These are phyloP conservation scores for Kluyveromyces siamensis DNA, from an alignment of 805 yeast genomes.

Conservation along the genomic window DNA sequence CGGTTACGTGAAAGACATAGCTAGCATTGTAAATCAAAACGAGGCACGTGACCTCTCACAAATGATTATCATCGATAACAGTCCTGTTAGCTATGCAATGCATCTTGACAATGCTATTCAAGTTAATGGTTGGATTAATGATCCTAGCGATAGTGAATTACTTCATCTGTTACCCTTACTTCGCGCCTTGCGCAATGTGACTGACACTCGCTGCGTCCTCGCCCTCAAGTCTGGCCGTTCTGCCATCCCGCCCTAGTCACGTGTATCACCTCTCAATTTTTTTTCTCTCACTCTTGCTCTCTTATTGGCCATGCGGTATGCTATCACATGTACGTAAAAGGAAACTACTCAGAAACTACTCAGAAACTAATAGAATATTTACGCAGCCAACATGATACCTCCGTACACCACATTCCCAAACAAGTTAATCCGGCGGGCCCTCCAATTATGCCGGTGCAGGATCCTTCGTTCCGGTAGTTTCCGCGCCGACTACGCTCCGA, in stretches of 20 bases:
- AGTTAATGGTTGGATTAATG: constrained; percentile 97
- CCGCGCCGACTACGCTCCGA: background rate
- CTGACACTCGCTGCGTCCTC: constrained; percentile 75
- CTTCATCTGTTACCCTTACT: constrained; percentile 70
- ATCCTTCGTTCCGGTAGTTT: background rate
- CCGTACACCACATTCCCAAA: too few relatives aligned
- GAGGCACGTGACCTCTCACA: constrained; percentile 28
- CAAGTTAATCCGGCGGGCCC: too few relatives aligned
- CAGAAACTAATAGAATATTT: too few relatives aligned
- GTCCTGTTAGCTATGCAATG: constrained; percentile 79
- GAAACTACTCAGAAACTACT: too few relatives aligned
- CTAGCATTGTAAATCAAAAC: constrained; percentile 1
- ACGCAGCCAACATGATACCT: too few relatives aligned
- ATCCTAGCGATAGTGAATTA: constrained; percentile 82
- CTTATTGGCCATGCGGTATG: too few relatives aligned
- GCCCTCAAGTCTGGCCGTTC: constrained; percentile 58
- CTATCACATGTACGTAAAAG: too few relatives aligned
- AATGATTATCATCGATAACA: constrained; percentile 78
- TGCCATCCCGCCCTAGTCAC: constrained; percentile 40
- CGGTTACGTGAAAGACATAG: constrained; percentile 76
- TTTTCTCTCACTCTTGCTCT: too few relatives aligned
- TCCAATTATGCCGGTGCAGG: background rate
- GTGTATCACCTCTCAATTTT: background rate
- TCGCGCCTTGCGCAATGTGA: constrained; percentile 51
- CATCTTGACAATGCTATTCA: constrained; percentile 84